phyloP scores from a whole-genome alignment of 2,329 filamentous ascomycete genomes.

The Nannizziopsis barbatae region DNA sequence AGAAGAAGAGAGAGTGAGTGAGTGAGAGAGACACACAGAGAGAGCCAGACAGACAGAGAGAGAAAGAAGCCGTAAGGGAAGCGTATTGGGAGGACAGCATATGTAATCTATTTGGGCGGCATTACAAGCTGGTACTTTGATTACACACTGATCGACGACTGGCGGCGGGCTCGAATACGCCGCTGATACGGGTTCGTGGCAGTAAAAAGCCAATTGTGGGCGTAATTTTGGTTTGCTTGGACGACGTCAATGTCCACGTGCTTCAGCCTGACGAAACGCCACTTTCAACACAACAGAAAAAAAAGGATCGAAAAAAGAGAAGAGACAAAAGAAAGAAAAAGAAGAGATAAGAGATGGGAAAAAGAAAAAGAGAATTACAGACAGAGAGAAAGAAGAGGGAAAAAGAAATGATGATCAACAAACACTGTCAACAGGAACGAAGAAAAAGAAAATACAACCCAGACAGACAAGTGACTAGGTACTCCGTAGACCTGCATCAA shows the following conservation, averaged over 20 bases:
- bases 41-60: no score
- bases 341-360: neutral
- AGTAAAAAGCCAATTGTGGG: neutral
- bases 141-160: neutral
- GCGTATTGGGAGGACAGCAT: slow-evolving; percentile 8
- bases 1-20: slow-evolving; percentile 5
- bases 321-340: neutral
- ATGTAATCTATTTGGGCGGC: slow-evolving; percentile 7
- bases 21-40: neutral
- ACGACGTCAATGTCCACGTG: slow-evolving; percentile 12
- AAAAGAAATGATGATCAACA: no score
- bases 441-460: no score
- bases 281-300: slow-evolving; percentile 1
- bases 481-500: no score
- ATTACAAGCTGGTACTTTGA: slow-evolving; percentile 8
- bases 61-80: no score
- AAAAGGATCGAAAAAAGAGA: neutral
- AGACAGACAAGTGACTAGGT: no score
- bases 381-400: no score
- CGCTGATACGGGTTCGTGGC: slow-evolving; percentile 5
- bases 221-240: neutral
- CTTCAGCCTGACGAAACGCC: slow-evolving; percentile 11
- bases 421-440: no score
- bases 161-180: neutral
- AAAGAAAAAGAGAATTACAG: neutral